Base-by-base conservation (phyloP, 441 rosid species). In the Bocquillonia castaneifolia region DNA sequence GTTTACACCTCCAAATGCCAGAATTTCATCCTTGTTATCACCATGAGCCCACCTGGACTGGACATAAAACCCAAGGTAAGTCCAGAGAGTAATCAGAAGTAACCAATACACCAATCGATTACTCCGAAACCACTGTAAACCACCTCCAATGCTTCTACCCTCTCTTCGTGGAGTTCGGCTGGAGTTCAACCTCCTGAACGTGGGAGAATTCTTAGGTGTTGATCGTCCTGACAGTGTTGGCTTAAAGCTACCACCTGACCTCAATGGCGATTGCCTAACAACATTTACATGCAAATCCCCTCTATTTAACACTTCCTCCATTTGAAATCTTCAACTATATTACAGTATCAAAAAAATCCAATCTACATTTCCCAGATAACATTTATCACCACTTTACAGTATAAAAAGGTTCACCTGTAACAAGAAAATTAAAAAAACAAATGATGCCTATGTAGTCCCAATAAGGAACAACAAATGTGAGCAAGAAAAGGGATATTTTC, bases 21-120 rank as follows among this genome's bases (percentile, higher is more conserved):
- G 79, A 76, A 87, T 85, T 31, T 87, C 79, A 42, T 91, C 89
- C 65, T 79, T 78, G 70, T 91, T 85, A 83, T 86, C 81, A 64
- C 85, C 94, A 76, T 93, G 97, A 63, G 99, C 97, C 99, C 99
- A 93, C 74, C 86, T 80, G 48, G 99, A 93, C 83, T 93, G 99
- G 22, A 91, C 89, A 69, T 87, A 91, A 72, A 93, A 93, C 32
- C 96, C 99, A 73, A 93, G 92, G 76, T 88, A 92, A 58, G 97
- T 75, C 94, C 97, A 92, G 17, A 92, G 88, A 74, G 97, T 85
- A 65, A 92, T 92, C 77, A 92, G 79, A 69, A 93, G 96, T 74
- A 93, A 76, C 98, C 96, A 93, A 56, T 87, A 90, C 51, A 90
- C 71, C 66, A 90, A 55, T 9, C 91, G 79, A 80, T 79, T 88